These are phyloP conservation scores for Coemansia asiatica DNA, from an alignment of 192 early-diverging fungal genomes.

Conservation along the genomic window DNA sequence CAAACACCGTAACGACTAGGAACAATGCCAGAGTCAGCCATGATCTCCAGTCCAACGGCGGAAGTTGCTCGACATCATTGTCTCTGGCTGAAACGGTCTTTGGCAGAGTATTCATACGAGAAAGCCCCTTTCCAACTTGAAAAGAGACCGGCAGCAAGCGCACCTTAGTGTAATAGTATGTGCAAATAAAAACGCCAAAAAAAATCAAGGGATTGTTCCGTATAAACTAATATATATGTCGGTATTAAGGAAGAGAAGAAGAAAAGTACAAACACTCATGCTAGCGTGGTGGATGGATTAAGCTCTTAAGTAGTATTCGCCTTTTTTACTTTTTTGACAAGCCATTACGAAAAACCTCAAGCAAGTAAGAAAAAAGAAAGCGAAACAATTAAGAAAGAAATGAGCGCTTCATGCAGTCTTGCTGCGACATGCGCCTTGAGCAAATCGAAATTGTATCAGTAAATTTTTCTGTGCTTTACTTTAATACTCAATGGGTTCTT, in stretches of 20 bases:
- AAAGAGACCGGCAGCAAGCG: no score
- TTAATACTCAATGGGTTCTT: conserved; percentile 51
- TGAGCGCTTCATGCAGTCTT: not conserved
- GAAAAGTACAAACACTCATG: not conserved
- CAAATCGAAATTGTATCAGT: not conserved
- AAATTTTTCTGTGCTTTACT: not conserved
- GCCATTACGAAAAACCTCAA: not conserved
- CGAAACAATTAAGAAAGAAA: no score
- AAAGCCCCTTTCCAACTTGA: no score
- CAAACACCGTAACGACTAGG: conserved; percentile 59
- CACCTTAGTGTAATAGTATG: no score
- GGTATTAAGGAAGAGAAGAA: not conserved
- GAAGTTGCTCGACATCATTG: conserved; percentile 21
- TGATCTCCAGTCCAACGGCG: conserved; percentile 45
- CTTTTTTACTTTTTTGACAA: not conserved
- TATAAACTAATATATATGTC: no score
- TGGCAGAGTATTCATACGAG: not conserved
- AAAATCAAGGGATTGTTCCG: not conserved
- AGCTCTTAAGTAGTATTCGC: not conserved
- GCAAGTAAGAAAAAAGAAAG: not conserved
- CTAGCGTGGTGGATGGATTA: not conserved
- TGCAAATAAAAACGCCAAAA: not conserved
- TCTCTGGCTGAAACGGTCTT: not conserved
- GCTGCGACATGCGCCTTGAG: not conserved
- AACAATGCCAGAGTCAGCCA: conserved; percentile 65